These are phyloP conservation scores for Solanum bukasovii DNA, from an alignment of 257 asterid species.

Conservation along the genomic window DNA sequence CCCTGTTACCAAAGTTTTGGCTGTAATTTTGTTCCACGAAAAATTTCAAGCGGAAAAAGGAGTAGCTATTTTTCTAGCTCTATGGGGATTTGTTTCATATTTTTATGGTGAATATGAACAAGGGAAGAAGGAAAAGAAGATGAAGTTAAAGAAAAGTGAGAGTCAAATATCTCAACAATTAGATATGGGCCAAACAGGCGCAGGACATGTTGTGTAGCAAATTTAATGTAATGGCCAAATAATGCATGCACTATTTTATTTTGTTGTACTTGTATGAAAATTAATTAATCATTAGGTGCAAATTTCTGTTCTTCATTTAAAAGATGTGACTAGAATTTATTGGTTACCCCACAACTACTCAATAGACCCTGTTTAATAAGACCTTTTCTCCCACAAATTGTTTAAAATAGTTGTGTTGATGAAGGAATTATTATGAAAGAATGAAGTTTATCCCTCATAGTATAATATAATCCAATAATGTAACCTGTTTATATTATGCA, in stretches of 20 bases:
- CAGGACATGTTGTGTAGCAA: neutral
- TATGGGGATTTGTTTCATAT: conserved; percentile 13
- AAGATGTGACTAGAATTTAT: neutral
- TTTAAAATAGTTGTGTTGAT: neutral
- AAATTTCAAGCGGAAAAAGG: neutral
- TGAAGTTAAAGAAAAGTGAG: neutral
- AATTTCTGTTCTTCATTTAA: neutral
- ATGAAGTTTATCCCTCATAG: neutral
- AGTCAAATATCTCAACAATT: neutral
- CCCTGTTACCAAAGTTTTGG: neutral
- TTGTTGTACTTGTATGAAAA: neutral
- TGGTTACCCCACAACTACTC: neutral
- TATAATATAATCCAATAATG: no score
- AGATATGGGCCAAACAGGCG: neutral
- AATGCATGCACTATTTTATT: neutral
- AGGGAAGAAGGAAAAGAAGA: neutral
- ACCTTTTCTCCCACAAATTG: neutral
- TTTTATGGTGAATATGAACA: conserved; percentile 1
- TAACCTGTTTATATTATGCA: no score
- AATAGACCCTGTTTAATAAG: no score
- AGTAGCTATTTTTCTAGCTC: neutral
- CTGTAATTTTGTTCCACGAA: neutral
- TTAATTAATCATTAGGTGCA: no score
- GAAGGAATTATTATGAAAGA: neutral
- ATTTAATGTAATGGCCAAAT: neutral